Percentiles rank a stretch among this genome's conserved stretches.
phyloP scores from a whole-genome alignment of 805 yeast species.

The Candida pseudofarinosa region DNA sequence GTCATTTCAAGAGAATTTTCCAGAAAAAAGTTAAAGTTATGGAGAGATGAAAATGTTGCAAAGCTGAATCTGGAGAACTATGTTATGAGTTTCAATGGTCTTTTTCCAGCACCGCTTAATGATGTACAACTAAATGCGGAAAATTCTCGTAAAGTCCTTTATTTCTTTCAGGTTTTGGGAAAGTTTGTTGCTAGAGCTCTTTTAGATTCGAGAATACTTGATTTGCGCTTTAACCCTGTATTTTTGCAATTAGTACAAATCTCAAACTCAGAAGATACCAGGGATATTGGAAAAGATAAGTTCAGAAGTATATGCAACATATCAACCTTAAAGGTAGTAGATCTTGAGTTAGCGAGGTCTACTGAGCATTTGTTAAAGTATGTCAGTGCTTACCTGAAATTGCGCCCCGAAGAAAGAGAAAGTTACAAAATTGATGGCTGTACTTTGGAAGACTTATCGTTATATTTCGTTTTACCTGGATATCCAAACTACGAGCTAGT shows the following conservation, averaged over 20 bases:
- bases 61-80: conserved; percentile 22
- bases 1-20: conserved; percentile 73
- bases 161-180: conserved; percentile 67
- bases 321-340: conserved; percentile 47
- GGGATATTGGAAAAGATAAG: conserved; percentile 8
- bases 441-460: conserved; percentile 50
- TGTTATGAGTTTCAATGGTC: conserved; percentile 45
- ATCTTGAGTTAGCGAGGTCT: conserved; percentile 55
- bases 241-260: conserved; percentile 61
- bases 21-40: conserved; percentile 51
- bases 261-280: conserved; percentile 16
- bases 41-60: conserved; percentile 49
- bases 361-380: conserved; percentile 47
- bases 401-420: conserved; percentile 13
- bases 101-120: conserved; percentile 70
- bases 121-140: conserved; percentile 17
- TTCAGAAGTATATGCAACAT: conserved; percentile 25
- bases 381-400: conserved; percentile 21
- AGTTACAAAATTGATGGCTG: conserved; percentile 27
- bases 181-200: conserved; percentile 82
- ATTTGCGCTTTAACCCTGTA: conserved; percentile 67
- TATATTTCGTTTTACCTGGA: conserved; percentile 79
- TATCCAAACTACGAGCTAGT: conserved; percentile 55
- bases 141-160: conserved; percentile 40
- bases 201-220: conserved; percentile 83